Evolutionary conservation across 2,329 filamentous ascomycete species (phyloP), one percentile per base, ranked within the genome.

Genomic region (Lasiodiplodia citricola): DNA sequence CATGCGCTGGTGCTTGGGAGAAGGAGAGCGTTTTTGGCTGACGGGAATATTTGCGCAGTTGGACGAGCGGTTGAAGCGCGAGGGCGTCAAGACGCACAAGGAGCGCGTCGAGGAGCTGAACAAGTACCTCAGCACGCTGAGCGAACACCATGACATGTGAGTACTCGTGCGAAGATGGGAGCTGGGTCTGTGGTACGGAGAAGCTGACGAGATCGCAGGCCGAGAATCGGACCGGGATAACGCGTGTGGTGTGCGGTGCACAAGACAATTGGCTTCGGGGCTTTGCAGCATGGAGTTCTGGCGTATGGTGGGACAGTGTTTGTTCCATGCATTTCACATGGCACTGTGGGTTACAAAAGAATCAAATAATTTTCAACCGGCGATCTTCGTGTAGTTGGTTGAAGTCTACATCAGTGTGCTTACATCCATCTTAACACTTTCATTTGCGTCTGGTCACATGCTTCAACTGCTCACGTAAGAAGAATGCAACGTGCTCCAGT

Each of bases 131-230:
- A 96, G 93, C 72, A 92, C 90, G 72, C 82, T 99, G 76, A 97
- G 93, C 81, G 96, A 99, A 82, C 96, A 99, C 82, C 95, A 99
- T 80, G 96, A 99, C 79, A 99, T 99, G 94, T 86, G 81, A 74
- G 83, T 80, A 25, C 37, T 64, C 25, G 10, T 55, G 54, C 54
- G 16, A 13, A 7, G 1, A 3, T 31, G 25, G 1, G 31, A 23
- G 44, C 11, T 16, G 6, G 7, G n/a, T 10, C 6, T 5, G 31
- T 35, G 31, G 7, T 1, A 7, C 11, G 8, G 37, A 2, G 25
- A 25, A 54, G 18, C 54, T 78, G 56, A 78, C 77, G n/a, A 16
- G 37, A 73, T 50, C 41, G 23, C 67, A 78, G 78, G 82, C 86
- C 86, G 8, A 82, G 85, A 72, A 87, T 87, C 69, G 86, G 86